These are phyloP conservation scores for Clarireedia homoeocarpa DNA, from an alignment of 2,329 filamentous ascomycete species.

Conservation along the genomic window DNA sequence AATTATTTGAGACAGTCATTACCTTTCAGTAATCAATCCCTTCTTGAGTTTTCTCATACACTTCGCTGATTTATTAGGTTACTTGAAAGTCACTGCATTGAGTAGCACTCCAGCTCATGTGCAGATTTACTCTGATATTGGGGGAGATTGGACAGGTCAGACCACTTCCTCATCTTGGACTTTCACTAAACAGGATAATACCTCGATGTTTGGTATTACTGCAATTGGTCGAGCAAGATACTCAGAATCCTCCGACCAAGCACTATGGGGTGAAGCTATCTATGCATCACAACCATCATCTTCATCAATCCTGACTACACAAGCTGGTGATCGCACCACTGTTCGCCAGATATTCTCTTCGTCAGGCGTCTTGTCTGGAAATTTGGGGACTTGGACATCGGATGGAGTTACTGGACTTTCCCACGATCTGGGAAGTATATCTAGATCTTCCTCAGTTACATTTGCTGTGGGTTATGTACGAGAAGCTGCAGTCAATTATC, in stretches of 20 bases:
- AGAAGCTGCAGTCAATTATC: constrained; percentile 15
- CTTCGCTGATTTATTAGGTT: neutral
- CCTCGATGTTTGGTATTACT: constrained; percentile 10
- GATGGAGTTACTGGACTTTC: constrained; percentile 42
- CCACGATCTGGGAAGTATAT: constrained; percentile 39
- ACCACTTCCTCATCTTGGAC: constrained; percentile 10
- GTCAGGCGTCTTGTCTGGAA: constrained; percentile 36
- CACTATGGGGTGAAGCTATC: constrained; percentile 10
- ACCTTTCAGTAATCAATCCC: constrained; percentile 30
- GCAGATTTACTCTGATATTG: constrained; percentile 30
- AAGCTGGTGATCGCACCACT: constrained; percentile 18
- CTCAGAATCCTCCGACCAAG: constrained; percentile 7
- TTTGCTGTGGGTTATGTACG: constrained; percentile 14
- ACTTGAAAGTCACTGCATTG: neutral
- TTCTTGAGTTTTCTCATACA: constrained; percentile 1
- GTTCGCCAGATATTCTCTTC: constrained; percentile 40
- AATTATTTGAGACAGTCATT: constrained; percentile 30
- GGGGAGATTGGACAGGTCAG: constrained; percentile 30
- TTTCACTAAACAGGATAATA: constrained; percentile 5
- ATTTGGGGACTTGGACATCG: constrained; percentile 39
- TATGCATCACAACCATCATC: constrained; percentile 7
- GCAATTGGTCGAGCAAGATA: constrained; percentile 5
- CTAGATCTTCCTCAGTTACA: constrained; percentile 17
- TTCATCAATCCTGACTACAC: constrained; percentile 4
- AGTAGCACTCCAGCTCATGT: constrained; percentile 11